A percentile compares a stretch with the other conserved stretches of the same genome.
Evolutionary conservation across 768 basidiomycete species (phyloP).

Genomic region (Pleurotus platypus): DNA sequence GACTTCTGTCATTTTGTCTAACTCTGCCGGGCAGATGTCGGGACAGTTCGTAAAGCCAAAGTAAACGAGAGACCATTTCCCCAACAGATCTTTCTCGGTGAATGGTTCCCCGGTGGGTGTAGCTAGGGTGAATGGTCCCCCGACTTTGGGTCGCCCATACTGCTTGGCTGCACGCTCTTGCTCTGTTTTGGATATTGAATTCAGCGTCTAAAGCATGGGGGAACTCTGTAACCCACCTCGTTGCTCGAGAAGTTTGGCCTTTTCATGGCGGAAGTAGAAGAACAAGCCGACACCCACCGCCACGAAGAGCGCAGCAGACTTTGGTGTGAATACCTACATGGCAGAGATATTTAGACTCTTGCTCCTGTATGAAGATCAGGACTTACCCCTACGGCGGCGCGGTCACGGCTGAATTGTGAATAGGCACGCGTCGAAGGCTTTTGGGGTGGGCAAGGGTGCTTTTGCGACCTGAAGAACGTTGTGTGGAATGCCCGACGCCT

Average conservation of each 20-base stretch:
- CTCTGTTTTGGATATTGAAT: constrained; percentile 37
- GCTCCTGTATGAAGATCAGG: background rate
- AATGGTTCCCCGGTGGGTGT: constrained; percentile 63
- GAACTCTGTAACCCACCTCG: constrained; percentile 51
- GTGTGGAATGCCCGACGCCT: constrained; percentile 1
- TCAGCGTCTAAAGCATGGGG: background rate
- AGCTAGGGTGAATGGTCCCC: constrained; percentile 82
- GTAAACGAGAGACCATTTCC: constrained; percentile 90
- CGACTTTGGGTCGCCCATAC: constrained; percentile 84
- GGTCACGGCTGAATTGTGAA: constrained; percentile 7
- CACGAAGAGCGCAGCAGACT: constrained; percentile 81
- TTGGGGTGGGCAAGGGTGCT: background rate
- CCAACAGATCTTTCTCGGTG: constrained; percentile 79
- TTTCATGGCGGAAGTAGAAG: constrained; percentile 88
- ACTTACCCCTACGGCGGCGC: constrained; percentile 16
- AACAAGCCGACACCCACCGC: constrained; percentile 77
- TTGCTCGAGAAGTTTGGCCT: constrained; percentile 69
- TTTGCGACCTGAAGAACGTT: background rate
- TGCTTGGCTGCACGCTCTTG: constrained; percentile 70
- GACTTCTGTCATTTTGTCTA: constrained; percentile 88
- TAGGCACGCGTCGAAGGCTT: background rate
- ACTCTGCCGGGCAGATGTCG: constrained; percentile 96
- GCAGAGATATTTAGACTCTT: background rate
- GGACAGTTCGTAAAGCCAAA: constrained; percentile 99
- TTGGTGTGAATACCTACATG: constrained; percentile 85